Percentiles rank a stretch among this genome's conserved stretches.
These are phyloP conservation scores for Auxenochlorella pyrenoidosa DNA, from an alignment of 139 green algal species.

Conservation along the genomic window DNA sequence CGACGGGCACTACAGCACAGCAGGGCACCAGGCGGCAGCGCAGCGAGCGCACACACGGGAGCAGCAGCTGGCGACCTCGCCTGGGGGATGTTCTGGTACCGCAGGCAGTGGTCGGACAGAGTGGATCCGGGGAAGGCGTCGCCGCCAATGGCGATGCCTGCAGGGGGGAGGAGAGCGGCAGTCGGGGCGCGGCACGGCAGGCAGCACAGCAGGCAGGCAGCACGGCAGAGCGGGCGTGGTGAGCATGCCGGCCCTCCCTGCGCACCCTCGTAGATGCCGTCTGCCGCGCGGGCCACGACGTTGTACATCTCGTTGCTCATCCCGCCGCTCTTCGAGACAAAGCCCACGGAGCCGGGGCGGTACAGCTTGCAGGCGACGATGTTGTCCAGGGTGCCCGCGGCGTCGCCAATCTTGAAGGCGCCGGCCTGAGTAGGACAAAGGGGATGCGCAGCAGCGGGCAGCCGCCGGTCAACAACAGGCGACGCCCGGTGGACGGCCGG, in stretches of 20 bases:
- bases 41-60: background rate
- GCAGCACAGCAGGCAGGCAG: background rate
- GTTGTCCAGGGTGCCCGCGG: conserved; percentile 95
- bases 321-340: conserved; percentile 93
- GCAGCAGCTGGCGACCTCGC: background rate
- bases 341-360: conserved; percentile 90
- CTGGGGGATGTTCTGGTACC: conserved; percentile 88
- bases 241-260: background rate
- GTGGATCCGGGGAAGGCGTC: conserved; percentile 94
- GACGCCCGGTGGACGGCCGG: too few species aligned
- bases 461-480: too few species aligned
- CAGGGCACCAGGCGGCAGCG: background rate
- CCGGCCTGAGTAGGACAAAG: conserved; percentile 70
- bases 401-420: conserved; percentile 97
- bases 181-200: background rate
- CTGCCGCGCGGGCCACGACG: conserved; percentile 87
- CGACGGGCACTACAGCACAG: background rate
- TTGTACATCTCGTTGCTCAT: conserved; percentile 99
- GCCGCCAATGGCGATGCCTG: conserved; percentile 94
- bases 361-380: conserved; percentile 95
- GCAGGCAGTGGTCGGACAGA: conserved; percentile 91
- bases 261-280: conserved; percentile 93
- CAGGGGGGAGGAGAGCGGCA: background rate
- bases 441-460: too few species aligned
- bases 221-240: background rate